Percentiles rank a stretch among this genome's conserved stretches.
Evolutionary conservation across 2,329 filamentous ascomycete genomes (phyloP).

Genomic region (Xenoacremonium recifei): DNA sequence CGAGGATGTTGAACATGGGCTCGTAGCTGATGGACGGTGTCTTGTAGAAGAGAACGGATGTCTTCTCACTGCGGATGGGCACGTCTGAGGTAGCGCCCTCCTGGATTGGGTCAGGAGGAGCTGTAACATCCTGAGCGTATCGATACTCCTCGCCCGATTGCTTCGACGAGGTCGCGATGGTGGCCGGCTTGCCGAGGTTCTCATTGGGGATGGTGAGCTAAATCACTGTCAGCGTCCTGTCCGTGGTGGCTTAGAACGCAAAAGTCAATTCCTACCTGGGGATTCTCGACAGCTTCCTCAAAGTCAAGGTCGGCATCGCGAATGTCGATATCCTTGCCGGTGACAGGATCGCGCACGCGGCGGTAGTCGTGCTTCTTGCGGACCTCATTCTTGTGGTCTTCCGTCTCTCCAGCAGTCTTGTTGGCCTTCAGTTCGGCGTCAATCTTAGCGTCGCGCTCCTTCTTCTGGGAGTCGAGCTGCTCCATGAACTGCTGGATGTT

Average conservation of each 20-base stretch:
- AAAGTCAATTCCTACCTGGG: conserved; percentile 49
- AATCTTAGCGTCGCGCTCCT: conserved; percentile 68
- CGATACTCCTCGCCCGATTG: conserved; percentile 81
- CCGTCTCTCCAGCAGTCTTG: conserved; percentile 34
- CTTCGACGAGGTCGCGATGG: conserved; percentile 66
- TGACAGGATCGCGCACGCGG: conserved; percentile 81
- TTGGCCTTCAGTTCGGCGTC: conserved; percentile 53
- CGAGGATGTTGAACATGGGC: conserved; percentile 76
- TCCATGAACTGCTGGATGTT: conserved; percentile 84
- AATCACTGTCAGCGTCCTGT: neutral
- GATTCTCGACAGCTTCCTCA: conserved; percentile 69
- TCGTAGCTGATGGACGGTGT: conserved; percentile 88
- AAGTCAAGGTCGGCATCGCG: conserved; percentile 73
- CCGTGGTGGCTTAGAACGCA: neutral
- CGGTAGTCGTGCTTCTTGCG: conserved; percentile 55
- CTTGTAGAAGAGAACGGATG: conserved; percentile 92
- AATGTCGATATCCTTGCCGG: conserved; percentile 81
- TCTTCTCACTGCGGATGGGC: conserved; percentile 94
- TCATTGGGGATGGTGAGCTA: conserved; percentile 85
- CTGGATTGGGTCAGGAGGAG: conserved; percentile 83
- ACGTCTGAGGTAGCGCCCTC: conserved; percentile 86
- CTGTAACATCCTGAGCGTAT: conserved; percentile 81
- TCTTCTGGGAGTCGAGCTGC: conserved; percentile 76
- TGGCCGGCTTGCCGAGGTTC: conserved; percentile 74
- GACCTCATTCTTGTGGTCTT: conserved; percentile 42